phyloP scores from a whole-genome alignment of 1,139 yeast genomes.

The Taphrina deformans region DNA sequence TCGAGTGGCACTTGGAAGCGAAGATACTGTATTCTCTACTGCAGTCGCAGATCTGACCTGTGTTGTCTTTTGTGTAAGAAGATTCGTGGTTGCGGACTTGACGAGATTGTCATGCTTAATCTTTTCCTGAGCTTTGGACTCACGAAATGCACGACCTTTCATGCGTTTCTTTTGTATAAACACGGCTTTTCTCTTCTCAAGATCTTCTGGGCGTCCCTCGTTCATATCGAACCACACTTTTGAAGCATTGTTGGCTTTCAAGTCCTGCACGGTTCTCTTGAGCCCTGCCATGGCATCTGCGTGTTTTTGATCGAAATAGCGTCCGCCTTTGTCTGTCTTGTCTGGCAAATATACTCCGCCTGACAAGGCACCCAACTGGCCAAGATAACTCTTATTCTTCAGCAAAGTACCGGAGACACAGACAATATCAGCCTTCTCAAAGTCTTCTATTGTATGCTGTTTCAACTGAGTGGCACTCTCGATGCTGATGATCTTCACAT shows the following conservation, averaged over 20 bases:
- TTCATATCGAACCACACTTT: constrained; percentile 13
- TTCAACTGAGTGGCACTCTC: constrained; percentile 16
- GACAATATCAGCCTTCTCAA: constrained; percentile 30
- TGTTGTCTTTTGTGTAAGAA: not conserved
- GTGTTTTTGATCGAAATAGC: constrained; percentile 32
- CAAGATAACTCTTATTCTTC: constrained; percentile 24
- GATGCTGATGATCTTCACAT: constrained; percentile 13
- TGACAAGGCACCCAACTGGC: constrained; percentile 30
- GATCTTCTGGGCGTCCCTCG: constrained; percentile 15
- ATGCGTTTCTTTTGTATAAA: not conserved
- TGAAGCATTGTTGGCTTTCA: constrained; percentile 15
- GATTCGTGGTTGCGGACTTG: not conserved
- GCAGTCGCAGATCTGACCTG: not conserved
- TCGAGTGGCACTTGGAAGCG: too few relatives aligned
- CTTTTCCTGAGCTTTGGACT: not conserved
- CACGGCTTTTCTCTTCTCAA: not conserved
- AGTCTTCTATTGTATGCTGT: constrained; percentile 23
- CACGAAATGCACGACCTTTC: constrained; percentile 16
- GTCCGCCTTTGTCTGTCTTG: constrained; percentile 29
- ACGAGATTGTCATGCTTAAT: not conserved
- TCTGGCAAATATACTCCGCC: constrained; percentile 31
- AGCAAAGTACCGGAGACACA: constrained; percentile 31
- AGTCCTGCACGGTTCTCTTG: not conserved
- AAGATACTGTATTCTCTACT: too few relatives aligned
- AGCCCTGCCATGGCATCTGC: constrained; percentile 22